Percentiles rank a stretch among this genome's conserved stretches.
phyloP scores from a whole-genome alignment of 768 basidiomycete genomes.

The Xerocomellus chrysenteron region DNA sequence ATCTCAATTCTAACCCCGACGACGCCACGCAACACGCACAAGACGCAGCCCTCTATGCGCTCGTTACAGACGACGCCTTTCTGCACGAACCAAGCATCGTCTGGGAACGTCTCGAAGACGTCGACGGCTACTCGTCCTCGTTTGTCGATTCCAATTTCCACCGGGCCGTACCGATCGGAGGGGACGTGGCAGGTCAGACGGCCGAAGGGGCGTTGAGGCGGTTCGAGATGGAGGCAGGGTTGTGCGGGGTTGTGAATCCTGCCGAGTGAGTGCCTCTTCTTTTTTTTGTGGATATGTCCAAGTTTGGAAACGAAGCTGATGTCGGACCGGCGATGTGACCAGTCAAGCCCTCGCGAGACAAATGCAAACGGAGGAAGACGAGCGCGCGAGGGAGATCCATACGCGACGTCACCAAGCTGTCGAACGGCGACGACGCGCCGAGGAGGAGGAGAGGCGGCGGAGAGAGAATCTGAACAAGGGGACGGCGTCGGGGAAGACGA shows the following conservation, averaged over 20 bases:
- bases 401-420: constrained; percentile 33
- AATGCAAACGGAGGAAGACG: constrained; percentile 81
- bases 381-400: constrained; percentile 41
- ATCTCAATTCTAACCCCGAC: background rate
- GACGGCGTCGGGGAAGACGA: constrained; percentile 31
- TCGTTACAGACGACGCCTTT: constrained; percentile 86
- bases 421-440: constrained; percentile 9
- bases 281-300: background rate
- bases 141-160: constrained; percentile 78
- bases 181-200: constrained; percentile 76
- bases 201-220: constrained; percentile 58
- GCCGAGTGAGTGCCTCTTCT: constrained; percentile 54
- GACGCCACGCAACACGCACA: constrained; percentile 6
- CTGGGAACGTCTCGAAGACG: constrained; percentile 89
- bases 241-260: constrained; percentile 43
- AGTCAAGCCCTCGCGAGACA: constrained; percentile 63
- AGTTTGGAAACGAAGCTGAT: background rate
- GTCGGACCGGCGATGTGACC: no score
- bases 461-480: constrained; percentile 15
- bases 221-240: constrained; percentile 44
- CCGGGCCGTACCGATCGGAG: constrained; percentile 65
- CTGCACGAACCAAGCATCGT: constrained; percentile 73
- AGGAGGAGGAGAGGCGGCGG: constrained; percentile 18
- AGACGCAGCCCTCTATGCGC: constrained; percentile 62
- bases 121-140: constrained; percentile 73